Conservation (phyloP, 148 eudicot genomes). For the Nepenthes gracilis region DNA sequence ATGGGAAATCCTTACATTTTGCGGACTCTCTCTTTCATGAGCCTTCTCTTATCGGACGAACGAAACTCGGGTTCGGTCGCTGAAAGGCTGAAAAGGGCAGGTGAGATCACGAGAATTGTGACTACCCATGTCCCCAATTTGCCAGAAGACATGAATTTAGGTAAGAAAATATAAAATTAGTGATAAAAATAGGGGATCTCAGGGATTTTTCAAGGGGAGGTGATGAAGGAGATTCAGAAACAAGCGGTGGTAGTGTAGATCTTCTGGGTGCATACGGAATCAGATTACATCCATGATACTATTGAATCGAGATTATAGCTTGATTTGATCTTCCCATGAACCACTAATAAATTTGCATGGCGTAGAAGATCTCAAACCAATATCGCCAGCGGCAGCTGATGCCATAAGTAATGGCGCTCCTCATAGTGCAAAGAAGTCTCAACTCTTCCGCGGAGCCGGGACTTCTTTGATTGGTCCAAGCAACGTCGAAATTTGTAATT, state of each 20-base stretch:
- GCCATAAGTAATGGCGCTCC: too few species aligned
- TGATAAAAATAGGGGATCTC: not conserved
- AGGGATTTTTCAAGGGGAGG: not conserved
- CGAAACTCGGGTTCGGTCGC: slow-evolving; percentile 27
- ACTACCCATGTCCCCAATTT: slow-evolving; percentile 44
- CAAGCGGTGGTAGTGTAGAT: not conserved
- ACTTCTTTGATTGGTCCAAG: not conserved
- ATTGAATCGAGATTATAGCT: too few species aligned
- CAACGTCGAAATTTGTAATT: not conserved
- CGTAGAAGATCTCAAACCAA: too few species aligned
- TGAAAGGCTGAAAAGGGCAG: slow-evolving; percentile 27
- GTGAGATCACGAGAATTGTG: slow-evolving; percentile 29
- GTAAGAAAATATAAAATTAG: too few species aligned
- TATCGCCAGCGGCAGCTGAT: too few species aligned
- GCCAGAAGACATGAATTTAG: slow-evolving; percentile 23
- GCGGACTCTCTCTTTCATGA: slow-evolving; percentile 78
- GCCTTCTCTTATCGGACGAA: slow-evolving; percentile 43
- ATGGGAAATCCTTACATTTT: slow-evolving; percentile 39
- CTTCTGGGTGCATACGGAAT: not conserved
- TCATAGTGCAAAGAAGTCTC: too few species aligned
- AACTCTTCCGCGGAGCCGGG: too few species aligned
- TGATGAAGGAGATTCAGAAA: not conserved
- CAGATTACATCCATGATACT: not conserved
- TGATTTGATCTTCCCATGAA: not conserved
- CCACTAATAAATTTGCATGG: not conserved